Base-by-base conservation (phyloP, 2,329 filamentous ascomycete genomes). In the Tolypocladium cylindrosporum region DNA sequence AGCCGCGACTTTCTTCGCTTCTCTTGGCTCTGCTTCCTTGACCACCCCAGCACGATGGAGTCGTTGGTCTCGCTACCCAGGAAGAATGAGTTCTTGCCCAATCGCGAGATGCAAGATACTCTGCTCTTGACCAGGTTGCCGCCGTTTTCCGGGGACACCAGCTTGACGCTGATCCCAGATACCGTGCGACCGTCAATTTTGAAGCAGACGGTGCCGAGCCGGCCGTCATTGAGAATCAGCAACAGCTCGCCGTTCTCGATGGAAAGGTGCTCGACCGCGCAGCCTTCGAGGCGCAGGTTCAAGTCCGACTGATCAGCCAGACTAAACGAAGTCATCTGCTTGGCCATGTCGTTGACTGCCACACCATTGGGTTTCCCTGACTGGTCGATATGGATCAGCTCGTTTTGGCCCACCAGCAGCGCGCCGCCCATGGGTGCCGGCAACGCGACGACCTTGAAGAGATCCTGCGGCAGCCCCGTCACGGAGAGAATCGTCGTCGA, bases 341-440 rank as follows among this genome's bases (percentile, higher is more conserved):
- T 90, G 5, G 92, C 88, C 74, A 96, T 95, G 40, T 90, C 83
- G 68, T 99, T 99, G 62, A 99, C 90, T 4, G 89, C 93, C 59
- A 97, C 88, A 2, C 91, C 93, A 67, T 91, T 96, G 14, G 91
- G 84, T 71, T 96, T 97, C 37, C 94, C 94, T 13, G 91, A 91
- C 77, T 99, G 94, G 68, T 97, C 93, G 63, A 99, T 86, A 71
- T 99, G 94, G 60, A 99, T 89, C 61, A 99, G 74, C 69, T 97
- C 91, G 69, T 99, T 97, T 54, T 83, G 81, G 36, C 94, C 95
- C 24, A 97, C 76, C 19, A 99, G 80, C 19, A 99, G 77, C 42
- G 91, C 90, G 50, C 94, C 94, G 31, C 94, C 94, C 45, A 97
- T 87, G 1, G 93, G 93, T 7, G 88, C 80, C 5, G 92, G 90